Percentiles rank a stretch among this genome's conserved stretches.
Conservation (phyloP, 352 stramenopile genomes). For the Pythium monospermum region DNA sequence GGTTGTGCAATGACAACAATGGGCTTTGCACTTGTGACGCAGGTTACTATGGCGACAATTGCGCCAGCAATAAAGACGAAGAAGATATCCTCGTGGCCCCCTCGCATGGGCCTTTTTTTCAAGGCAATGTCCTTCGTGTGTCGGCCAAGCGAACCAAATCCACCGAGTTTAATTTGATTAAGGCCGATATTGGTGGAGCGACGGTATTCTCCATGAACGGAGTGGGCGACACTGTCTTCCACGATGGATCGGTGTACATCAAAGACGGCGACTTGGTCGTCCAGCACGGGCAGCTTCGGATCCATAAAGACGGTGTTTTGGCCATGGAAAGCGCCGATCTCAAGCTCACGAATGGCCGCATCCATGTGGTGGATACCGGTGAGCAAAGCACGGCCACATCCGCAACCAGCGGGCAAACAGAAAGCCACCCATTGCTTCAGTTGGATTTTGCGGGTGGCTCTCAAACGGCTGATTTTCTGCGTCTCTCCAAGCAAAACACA, state of each 20-base stretch:
- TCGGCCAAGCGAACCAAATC: conserved; percentile 37
- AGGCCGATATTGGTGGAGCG: conserved; percentile 39
- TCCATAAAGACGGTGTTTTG: conserved; percentile 35
- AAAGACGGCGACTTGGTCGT: conserved; percentile 51
- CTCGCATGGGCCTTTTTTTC: conserved; percentile 54
- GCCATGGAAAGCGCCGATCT: conserved; percentile 39
- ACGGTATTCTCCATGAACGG: conserved; percentile 66
- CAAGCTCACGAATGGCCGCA: conserved; percentile 38
- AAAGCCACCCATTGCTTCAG: conserved; percentile 3
- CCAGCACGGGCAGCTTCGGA: conserved; percentile 31
- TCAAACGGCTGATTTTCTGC: conserved; percentile 35
- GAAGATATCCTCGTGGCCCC: conserved; percentile 51
- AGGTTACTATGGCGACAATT: conserved; percentile 70
- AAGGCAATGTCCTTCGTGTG: conserved; percentile 60
- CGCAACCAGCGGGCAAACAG: not conserved
- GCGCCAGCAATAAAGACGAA: conserved; percentile 57
- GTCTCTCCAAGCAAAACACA: conserved; percentile 28
- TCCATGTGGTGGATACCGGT: conserved; percentile 27
- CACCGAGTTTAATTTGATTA: conserved; percentile 64
- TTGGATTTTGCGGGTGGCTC: conserved; percentile 3
- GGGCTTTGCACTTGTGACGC: conserved; percentile 55
- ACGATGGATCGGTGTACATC: conserved; percentile 34
- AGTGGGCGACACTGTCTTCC: conserved; percentile 34
- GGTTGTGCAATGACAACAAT: conserved; percentile 38
- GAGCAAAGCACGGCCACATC: not conserved